Conservation (phyloP, 192 early-diverging fungal genomes). For the Globomyces pollinis-pini region DNA sequence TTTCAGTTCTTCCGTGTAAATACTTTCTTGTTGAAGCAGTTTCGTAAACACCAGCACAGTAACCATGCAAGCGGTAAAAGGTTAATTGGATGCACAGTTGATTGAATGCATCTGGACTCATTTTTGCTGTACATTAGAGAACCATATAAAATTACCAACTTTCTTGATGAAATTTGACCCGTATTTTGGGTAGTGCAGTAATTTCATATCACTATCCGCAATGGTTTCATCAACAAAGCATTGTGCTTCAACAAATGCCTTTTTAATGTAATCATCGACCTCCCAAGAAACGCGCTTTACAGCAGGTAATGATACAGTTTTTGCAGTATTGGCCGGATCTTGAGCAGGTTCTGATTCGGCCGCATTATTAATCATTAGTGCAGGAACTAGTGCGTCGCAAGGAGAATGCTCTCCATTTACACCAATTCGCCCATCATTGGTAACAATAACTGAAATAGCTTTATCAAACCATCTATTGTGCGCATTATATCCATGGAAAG, state of each 20-base stretch:
- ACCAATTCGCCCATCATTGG: conserved; percentile 61
- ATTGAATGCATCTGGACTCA: conserved; percentile 68
- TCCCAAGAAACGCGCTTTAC: conserved; percentile 26
- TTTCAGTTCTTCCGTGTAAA: conserved; percentile 80
- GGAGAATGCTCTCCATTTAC: conserved; percentile 62
- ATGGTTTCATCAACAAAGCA: conserved; percentile 40
- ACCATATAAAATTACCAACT: conserved; percentile 47
- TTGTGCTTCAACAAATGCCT: conserved; percentile 44
- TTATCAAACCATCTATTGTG: conserved; percentile 92
- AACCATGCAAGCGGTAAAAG: conserved; percentile 64
- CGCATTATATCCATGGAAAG: conserved; percentile 57
- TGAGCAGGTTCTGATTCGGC: conserved; percentile 24
- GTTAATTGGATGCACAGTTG: conserved; percentile 84
- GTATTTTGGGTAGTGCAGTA: conserved; percentile 61
- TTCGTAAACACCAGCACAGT: conserved; percentile 71
- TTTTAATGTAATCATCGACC: conserved; percentile 21
- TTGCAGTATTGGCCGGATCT: conserved; percentile 16
- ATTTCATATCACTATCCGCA: conserved; percentile 50
- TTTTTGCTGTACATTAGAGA: conserved; percentile 62
- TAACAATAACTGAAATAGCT: conserved; percentile 56
- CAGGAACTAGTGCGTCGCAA: conserved; percentile 72
- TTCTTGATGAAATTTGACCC: conserved; percentile 73
- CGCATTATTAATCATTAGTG: conserved; percentile 46
- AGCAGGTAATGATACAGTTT: neutral
- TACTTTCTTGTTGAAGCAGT: conserved; percentile 75